Conservation (phyloP, 805 yeast genomes). For the Wickerhamomyces strasburgensis region DNA sequence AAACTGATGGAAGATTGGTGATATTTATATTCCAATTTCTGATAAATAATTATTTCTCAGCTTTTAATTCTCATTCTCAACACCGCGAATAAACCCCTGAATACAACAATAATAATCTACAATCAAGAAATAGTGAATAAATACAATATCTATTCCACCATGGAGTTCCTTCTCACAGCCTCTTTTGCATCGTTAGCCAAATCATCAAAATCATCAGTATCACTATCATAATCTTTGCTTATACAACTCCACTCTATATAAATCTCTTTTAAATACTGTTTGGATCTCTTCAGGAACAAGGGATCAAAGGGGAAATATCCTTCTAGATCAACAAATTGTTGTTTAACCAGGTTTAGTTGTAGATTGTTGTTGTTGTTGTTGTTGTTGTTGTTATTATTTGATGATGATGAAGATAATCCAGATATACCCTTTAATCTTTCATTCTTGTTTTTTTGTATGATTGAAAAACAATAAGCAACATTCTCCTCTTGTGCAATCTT, state of each 20-base stretch:
- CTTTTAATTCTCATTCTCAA: too few relatives aligned
- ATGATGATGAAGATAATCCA: slow-evolving; percentile 23
- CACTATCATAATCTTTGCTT: slow-evolving; percentile 51
- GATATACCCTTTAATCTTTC: slow-evolving; percentile 39
- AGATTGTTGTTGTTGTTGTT: slow-evolving; percentile 25
- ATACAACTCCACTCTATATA: slow-evolving; percentile 85
- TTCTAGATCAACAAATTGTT: slow-evolving; percentile 83
- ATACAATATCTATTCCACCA: slow-evolving; percentile 2
- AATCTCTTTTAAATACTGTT: slow-evolving; percentile 45
- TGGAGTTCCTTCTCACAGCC: slow-evolving; percentile 19
- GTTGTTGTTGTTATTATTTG: neutral
- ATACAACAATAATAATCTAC: neutral
- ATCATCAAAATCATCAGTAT: slow-evolving; percentile 42
- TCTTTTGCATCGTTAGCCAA: slow-evolving; percentile 21
- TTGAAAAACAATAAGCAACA: slow-evolving; percentile 88
- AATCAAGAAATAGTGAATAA: too few relatives aligned
- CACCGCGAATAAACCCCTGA: too few relatives aligned
- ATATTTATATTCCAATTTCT: too few relatives aligned
- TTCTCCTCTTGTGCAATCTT: slow-evolving; percentile 85
- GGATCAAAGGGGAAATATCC: slow-evolving; percentile 98
- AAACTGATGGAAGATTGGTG: too few relatives aligned
- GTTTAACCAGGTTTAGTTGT: slow-evolving; percentile 52
- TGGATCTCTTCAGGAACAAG: slow-evolving; percentile 59
- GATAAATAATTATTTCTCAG: too few relatives aligned
- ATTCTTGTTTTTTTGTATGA: slow-evolving; percentile 80